Evolutionary conservation across 2,329 filamentous ascomycete genomes (phyloP), one percentile per base, ranked within the genome.

Genomic region (Alternaria sp.): DNA sequence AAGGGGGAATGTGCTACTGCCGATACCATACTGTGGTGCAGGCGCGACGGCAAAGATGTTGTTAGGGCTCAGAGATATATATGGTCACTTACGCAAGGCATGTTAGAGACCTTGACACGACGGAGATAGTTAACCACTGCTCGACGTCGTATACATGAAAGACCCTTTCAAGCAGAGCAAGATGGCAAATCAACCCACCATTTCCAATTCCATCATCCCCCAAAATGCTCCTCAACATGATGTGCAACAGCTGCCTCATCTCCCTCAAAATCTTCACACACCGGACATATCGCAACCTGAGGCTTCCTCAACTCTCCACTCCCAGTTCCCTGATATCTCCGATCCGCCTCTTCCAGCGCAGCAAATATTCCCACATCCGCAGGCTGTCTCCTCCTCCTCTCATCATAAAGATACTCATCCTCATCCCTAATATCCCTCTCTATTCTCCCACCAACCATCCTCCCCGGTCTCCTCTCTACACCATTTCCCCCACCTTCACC

Each of bases 161-260:
- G 18, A 22, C 14, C 16, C 28, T 8, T 28, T n/a, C 38, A 49
- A 41, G 20, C 5, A 34, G 32, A 18, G 6, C 14, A n/a, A n/a
- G 4, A 12, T 38, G 18, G 30, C n/a, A 9, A n/a, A 20, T 7
- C 18, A 11, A 14, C 7, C 11, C 22, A 7, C 30, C 11, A 36
- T 16, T 34, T 16, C 6, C 46, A 20, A 22, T 16, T 22, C 5
- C 12, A 9, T 51, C 42, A 62, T 41, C 61, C 63, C 22, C 51
- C 61, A 65, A 89, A 88, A 71, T 89, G 87, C 3, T 69, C 74
- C 26, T 86, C 85, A 59, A 92, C 88, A 69, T 92, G 90, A 75
- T 89, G 84, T 9, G 86, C 86, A 9, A 92, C 88, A 8, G 89
- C 90, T 1, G 81, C 79, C 68, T 89, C 89, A 65, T 92, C 89